Evolutionary conservation across 106 monocot genomes (phyloP).

Genomic region (Amphibolis antarctica): DNA sequence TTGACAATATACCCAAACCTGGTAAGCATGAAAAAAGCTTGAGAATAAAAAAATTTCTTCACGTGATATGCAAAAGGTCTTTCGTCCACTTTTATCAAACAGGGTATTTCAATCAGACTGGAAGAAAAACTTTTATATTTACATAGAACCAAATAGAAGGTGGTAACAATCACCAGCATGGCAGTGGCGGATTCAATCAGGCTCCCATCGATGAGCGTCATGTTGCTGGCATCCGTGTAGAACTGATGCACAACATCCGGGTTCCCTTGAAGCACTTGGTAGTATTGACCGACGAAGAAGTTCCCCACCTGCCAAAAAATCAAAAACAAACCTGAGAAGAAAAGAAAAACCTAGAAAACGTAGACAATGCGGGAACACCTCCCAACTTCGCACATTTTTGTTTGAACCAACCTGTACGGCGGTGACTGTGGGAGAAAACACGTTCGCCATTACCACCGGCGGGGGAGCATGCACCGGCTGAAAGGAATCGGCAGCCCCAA

Average conservation of each 20-base stretch:
- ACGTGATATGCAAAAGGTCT: no score
- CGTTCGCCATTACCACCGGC: conserved; percentile 1
- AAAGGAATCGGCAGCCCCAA: background rate
- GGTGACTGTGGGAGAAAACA: conserved; percentile 3
- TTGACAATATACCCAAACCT: no score
- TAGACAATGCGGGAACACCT: background rate
- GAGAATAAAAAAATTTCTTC: no score
- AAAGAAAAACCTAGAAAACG: background rate
- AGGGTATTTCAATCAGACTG: no score
- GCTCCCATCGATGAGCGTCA: conserved; percentile 22
- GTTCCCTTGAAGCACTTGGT: conserved; percentile 24
- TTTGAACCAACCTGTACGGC: conserved; percentile 5
- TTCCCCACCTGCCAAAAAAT: conserved; percentile 23
- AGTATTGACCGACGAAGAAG: conserved; percentile 34
- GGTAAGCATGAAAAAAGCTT: no score
- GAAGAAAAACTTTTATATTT: background rate
- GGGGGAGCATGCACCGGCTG: background rate
- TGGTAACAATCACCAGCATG: conserved; percentile 21
- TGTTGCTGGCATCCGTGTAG: conserved; percentile 30
- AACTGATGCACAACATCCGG: conserved; percentile 31
- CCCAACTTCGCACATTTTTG: background rate
- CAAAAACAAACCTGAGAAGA: background rate
- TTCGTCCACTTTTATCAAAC: no score
- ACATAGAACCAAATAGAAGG: background rate
- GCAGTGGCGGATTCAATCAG: conserved; percentile 8